Conservation (phyloP, 2,329 filamentous ascomycete species). For the Apiospora aurea region DNA sequence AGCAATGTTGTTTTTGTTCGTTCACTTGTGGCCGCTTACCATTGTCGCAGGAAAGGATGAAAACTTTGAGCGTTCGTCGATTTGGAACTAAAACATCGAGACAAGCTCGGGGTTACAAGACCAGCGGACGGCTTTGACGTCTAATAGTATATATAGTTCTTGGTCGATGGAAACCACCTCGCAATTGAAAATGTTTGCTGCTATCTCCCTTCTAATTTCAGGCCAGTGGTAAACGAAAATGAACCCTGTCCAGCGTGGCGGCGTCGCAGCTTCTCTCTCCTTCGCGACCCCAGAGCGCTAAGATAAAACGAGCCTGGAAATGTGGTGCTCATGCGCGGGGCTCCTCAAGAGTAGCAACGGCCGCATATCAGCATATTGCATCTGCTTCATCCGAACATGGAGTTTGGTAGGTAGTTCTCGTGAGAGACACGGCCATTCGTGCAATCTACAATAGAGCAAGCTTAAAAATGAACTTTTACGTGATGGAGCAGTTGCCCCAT, state of each 20-base stretch:
- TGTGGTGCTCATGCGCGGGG: slow-evolving; percentile 1
- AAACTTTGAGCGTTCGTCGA: not conserved
- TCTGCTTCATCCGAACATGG: not conserved
- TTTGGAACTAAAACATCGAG: not conserved
- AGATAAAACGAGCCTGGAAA: slow-evolving; percentile 2
- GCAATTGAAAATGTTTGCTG: not conserved
- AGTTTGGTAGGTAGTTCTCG: too few relatives aligned
- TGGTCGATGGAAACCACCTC: not conserved
- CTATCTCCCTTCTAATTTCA: not conserved
- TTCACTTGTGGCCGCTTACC: not conserved
- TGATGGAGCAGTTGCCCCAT: too few relatives aligned
- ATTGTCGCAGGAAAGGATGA: not conserved
- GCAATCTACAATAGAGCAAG: too few relatives aligned
- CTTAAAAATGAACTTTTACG: too few relatives aligned
- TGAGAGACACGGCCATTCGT: too few relatives aligned
- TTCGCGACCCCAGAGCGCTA: not conserved
- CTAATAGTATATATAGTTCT: not conserved
- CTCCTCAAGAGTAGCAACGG: not conserved
- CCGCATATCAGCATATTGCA: not conserved
- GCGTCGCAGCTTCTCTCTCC: too few relatives aligned
- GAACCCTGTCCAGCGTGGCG: not conserved
- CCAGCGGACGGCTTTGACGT: not conserved
- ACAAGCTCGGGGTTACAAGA: not conserved
- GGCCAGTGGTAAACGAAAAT: not conserved
- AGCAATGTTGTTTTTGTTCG: not conserved